A percentile compares a stretch with the other conserved stretches of the same genome.
phyloP scores from a whole-genome alignment of 139 green algal genomes.

The Chlamydomonas sphaeroides region DNA sequence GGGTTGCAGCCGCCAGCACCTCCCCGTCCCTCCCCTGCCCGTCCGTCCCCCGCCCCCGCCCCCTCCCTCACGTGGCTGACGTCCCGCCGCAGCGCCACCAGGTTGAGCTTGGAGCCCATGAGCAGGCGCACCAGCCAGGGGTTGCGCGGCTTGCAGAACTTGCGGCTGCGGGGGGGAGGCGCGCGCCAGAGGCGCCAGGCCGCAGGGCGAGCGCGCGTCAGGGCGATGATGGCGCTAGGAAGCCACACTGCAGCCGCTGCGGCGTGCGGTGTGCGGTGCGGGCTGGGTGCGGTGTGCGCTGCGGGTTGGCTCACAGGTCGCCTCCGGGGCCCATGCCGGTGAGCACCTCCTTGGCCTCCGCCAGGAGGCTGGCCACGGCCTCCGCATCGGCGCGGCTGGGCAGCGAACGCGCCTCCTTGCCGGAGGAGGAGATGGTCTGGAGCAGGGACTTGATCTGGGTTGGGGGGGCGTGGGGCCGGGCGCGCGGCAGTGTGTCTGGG shows the following conservation, averaged over 20 bases:
- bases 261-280: too few relatives aligned
- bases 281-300: too few relatives aligned
- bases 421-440: constrained; percentile 40
- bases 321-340: constrained; percentile 42
- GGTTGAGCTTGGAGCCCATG: constrained; percentile 65
- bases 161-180: constrained; percentile 47
- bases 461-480: not conserved
- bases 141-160: constrained; percentile 59
- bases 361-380: not conserved
- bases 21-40: too few relatives aligned
- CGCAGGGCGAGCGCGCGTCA: not conserved
- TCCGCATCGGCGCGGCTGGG: not conserved
- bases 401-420: constrained; percentile 10
- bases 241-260: not conserved
- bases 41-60: too few relatives aligned
- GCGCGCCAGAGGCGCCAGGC: not conserved
- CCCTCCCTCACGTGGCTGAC: constrained; percentile 35
- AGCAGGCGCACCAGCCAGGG: constrained; percentile 74
- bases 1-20: too few relatives aligned
- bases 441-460: constrained; percentile 63
- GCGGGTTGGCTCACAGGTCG: constrained; percentile 40
- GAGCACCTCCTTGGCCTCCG: constrained; percentile 30
- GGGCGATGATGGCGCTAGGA: not conserved
- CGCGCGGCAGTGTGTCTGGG: not conserved
- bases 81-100: constrained; percentile 70